Evolutionary conservation across 805 yeast species (phyloP), one percentile per base, ranked within the genome.

Genomic region (Cyberlindnera mycetangii): DNA sequence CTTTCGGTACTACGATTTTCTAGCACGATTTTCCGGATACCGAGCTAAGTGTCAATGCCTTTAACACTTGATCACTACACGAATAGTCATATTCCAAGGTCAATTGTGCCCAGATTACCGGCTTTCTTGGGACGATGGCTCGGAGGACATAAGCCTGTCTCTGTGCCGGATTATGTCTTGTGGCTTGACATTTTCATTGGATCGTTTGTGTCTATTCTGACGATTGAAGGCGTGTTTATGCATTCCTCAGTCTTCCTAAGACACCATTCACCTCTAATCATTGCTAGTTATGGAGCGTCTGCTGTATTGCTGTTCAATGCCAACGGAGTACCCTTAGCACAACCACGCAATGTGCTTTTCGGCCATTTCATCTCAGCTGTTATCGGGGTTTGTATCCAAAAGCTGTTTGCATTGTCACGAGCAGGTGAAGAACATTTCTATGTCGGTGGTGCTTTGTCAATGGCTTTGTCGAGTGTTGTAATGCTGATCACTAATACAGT

Each of bases 281-380:
- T 77, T 32, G 82, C 81, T 3, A 65, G 74, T 50, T 77, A 77
- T 51, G 88, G 83, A 0, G 89, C 89, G 0, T 66, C 81, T 2
- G 83, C 85, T 1, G 74, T 82, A 28, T 64, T 82, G 11, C 64
- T 77, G 33, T 82, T 75, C 61, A 81, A 81, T 55, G 74, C 77
- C 2, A 62, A 67, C n/a, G 70, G 59, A 17, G 74, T 75, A 0
- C 87, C 88, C 1, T 61, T 82, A 37, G 78, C 85, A 1, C 88
- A 82, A 62, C 88, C 89, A 0, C 60, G 87, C 37, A 78, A 76
- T 55, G 64, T 81, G 2, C 39, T 81, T 11, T 32, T 76, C 34
- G 87, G 87, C 5, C 82, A 81, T 40, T 70, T 81, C 45, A 14
- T 78, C 7, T 60, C 81, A 10, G 65, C 83, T 0, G 37, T 81